These are phyloP conservation scores for Chrysoporthe cubensis DNA, from an alignment of 2,329 filamentous ascomycete species.

Conservation along the genomic window DNA sequence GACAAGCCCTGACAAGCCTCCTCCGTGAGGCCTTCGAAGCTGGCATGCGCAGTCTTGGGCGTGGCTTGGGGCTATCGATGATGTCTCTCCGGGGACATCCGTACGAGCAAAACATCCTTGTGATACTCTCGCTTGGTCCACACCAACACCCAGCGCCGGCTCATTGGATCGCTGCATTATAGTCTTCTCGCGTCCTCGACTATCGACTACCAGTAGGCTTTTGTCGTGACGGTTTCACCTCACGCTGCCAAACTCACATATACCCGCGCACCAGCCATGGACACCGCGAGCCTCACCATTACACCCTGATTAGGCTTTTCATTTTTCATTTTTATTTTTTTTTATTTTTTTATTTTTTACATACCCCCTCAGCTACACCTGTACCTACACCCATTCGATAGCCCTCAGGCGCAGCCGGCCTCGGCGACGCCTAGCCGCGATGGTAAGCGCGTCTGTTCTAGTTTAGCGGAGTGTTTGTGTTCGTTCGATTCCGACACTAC, in stretches of 20 bases:
- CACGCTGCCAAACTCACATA: too few relatives aligned
- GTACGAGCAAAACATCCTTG: neutral
- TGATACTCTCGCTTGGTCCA: neutral
- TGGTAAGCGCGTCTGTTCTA: slow-evolving; percentile 2
- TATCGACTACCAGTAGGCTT: neutral
- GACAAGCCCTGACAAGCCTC: too few relatives aligned
- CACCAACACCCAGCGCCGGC: neutral
- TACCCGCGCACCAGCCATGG: too few relatives aligned
- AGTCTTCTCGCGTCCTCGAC: neutral
- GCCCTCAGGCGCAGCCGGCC: neutral
- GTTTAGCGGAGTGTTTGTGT: slow-evolving; percentile 10
- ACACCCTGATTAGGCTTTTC: too few relatives aligned
- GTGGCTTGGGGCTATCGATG: neutral
- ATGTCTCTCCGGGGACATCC: neutral
- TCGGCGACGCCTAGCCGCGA: slow-evolving; percentile 13
- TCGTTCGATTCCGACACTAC: neutral
- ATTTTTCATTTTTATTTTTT: too few relatives aligned
- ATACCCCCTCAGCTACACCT: too few relatives aligned
- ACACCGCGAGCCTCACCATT: too few relatives aligned
- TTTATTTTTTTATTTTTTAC: too few relatives aligned
- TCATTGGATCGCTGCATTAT: neutral
- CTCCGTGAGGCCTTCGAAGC: neutral
- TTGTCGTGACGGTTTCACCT: neutral
- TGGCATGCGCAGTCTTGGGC: neutral
- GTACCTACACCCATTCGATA: too few relatives aligned